Percentiles rank a stretch among this genome's conserved stretches.
Conservation (phyloP, 306 rosid species). For the Leucaena leucocephala region DNA sequence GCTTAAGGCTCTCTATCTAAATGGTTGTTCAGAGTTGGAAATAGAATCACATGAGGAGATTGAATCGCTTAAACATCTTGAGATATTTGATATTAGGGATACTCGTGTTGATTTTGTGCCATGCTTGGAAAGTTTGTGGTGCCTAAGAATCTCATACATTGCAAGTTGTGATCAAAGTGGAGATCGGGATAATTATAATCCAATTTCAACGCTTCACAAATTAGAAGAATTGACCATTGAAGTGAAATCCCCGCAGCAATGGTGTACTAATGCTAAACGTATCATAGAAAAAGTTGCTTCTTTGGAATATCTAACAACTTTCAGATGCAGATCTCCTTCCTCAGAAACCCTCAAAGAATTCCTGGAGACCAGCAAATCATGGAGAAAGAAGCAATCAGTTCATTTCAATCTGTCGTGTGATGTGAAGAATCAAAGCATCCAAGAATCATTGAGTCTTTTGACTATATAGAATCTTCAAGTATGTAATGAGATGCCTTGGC, state of each 20-base stretch:
- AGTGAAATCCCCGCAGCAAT: not conserved
- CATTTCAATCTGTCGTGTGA: too few relatives aligned
- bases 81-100: conserved; percentile 17
- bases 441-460: not conserved
- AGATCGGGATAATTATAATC: not conserved
- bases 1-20: not conserved
- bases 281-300: too few relatives aligned
- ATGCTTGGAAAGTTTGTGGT: not conserved
- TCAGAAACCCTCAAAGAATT: too few relatives aligned
- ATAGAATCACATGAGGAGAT: not conserved
- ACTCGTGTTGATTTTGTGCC: not conserved
- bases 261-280: too few relatives aligned
- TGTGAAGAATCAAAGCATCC: not conserved
- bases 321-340: not conserved
- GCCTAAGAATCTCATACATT: conserved; percentile 16
- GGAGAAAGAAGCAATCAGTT: too few relatives aligned
- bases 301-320: not conserved
- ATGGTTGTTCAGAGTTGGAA: not conserved
- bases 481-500: not conserved
- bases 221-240: not conserved
- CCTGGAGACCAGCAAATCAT: too few relatives aligned
- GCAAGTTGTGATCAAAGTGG: not conserved
- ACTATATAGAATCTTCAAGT: not conserved
- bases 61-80: not conserved
- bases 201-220: not conserved